Percentiles rank a stretch among this genome's conserved stretches.
phyloP scores from a whole-genome alignment of 2,329 filamentous ascomycete genomes.

The Fusarium piperis region DNA sequence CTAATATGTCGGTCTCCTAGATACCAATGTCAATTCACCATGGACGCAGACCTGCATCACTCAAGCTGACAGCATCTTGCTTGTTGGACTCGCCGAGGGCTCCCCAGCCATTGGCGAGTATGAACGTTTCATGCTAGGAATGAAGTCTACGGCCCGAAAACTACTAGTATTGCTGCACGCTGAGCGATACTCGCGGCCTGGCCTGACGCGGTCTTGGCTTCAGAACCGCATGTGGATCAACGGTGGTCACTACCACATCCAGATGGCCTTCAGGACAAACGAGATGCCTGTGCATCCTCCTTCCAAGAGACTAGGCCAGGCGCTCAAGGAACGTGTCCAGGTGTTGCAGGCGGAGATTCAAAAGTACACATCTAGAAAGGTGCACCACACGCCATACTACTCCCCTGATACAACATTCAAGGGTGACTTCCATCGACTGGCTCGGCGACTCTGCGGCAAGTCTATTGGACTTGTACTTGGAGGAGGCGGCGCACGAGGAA shows the following conservation, averaged over 20 bases:
- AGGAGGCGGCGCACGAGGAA: slow-evolving; percentile 90
- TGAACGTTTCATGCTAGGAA: slow-evolving; percentile 93
- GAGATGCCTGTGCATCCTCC: slow-evolving; percentile 80
- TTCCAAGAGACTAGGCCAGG: slow-evolving; percentile 81
- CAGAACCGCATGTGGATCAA: slow-evolving; percentile 97
- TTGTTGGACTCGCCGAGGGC: slow-evolving; percentile 90
- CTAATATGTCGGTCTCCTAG: slow-evolving; percentile 57
- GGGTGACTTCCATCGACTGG: slow-evolving; percentile 94
- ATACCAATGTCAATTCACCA: slow-evolving; percentile 95
- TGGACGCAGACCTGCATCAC: slow-evolving; percentile 99
- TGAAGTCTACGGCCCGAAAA: slow-evolving; percentile 96
- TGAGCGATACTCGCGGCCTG: slow-evolving; percentile 86
- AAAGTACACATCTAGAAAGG: slow-evolving; percentile 93
- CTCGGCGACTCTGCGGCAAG: slow-evolving; percentile 89
- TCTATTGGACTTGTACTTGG: slow-evolving; percentile 94
- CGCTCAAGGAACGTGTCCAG: slow-evolving; percentile 91
- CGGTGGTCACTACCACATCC: slow-evolving; percentile 95
- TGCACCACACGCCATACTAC: slow-evolving; percentile 89
- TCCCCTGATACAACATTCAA: slow-evolving; percentile 93
- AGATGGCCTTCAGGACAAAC: slow-evolving; percentile 87
- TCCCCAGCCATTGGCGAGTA: slow-evolving; percentile 95
- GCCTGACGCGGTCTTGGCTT: slow-evolving; percentile 88
- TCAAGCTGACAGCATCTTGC: slow-evolving; percentile 93
- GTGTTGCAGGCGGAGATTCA: slow-evolving; percentile 96
- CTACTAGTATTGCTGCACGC: slow-evolving; percentile 89